Conservation (phyloP, 768 basidiomycete species). For the Russula sp. region DNA sequence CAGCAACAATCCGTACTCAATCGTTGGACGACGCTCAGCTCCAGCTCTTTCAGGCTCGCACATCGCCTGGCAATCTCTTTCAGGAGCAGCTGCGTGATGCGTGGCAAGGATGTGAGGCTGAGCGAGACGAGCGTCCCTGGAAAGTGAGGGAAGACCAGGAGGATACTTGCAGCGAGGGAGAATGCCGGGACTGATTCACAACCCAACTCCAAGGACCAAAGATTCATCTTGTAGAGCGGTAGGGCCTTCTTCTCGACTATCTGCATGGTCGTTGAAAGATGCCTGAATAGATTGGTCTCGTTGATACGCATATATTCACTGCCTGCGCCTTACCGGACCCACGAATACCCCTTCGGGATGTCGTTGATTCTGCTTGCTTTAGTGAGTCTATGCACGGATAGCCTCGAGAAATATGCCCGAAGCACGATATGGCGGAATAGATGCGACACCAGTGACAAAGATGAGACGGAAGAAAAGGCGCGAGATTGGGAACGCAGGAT, state of each 20-base stretch:
- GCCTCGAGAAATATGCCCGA: slow-evolving; percentile 24
- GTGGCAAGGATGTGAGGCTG: slow-evolving; percentile 47
- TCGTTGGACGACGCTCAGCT: slow-evolving; percentile 53
- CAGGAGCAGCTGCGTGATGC: slow-evolving; percentile 46
- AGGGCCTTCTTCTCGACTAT: slow-evolving; percentile 12
- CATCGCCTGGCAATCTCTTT: slow-evolving; percentile 39
- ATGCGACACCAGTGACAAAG: slow-evolving; percentile 26
- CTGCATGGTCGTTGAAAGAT: slow-evolving; percentile 19
- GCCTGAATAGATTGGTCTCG: slow-evolving; percentile 6
- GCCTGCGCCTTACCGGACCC: slow-evolving; percentile 26
- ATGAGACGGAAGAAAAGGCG: slow-evolving; percentile 24
- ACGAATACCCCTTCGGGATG: slow-evolving; percentile 23
- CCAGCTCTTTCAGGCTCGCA: slow-evolving; percentile 39
- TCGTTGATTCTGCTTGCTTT: slow-evolving; percentile 14
- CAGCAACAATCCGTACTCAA: slow-evolving; percentile 54
- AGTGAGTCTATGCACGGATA: slow-evolving; percentile 21
- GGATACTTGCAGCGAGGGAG: slow-evolving; percentile 14
- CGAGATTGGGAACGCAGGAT: slow-evolving; percentile 18
- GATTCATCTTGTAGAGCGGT: slow-evolving; percentile 7
- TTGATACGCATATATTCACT: slow-evolving; percentile 16
- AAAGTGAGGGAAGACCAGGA: slow-evolving; percentile 23
- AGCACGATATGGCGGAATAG: slow-evolving; percentile 28
- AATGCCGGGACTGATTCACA: slow-evolving; percentile 11
- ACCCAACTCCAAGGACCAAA: slow-evolving; percentile 19
- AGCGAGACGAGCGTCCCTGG: slow-evolving; percentile 39